Percentiles rank a stretch among this genome's conserved stretches.
Evolutionary conservation across 2,329 filamentous ascomycete genomes (phyloP).

Genomic region (Fusarium sp.): DNA sequence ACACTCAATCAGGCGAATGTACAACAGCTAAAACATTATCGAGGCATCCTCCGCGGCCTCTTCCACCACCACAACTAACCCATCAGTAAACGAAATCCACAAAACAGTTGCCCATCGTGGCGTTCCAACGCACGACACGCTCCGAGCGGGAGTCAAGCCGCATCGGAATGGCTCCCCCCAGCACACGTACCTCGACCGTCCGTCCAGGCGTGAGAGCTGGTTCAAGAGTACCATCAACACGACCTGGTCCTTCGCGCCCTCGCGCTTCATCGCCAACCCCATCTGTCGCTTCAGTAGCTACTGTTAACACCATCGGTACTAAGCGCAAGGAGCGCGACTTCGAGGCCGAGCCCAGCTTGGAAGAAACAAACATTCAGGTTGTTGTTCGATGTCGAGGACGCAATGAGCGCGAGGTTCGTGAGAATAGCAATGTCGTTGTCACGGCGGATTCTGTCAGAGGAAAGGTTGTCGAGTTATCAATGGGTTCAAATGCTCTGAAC

Average conservation of each 20-base stretch:
- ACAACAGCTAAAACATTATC: constrained; percentile 6
- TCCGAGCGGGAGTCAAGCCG: constrained; percentile 55
- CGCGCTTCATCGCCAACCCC: constrained; percentile 76
- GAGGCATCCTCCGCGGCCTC: constrained; percentile 7
- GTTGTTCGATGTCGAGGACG: constrained; percentile 94
- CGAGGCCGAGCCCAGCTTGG: constrained; percentile 71
- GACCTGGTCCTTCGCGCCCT: constrained; percentile 45
- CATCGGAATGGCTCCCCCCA: constrained; percentile 51
- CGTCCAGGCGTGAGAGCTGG: constrained; percentile 45
- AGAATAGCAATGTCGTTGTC: constrained; percentile 95
- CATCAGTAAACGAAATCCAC: constrained; percentile 12
- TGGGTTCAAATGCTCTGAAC: constrained; percentile 91
- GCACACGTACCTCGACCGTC: constrained; percentile 44
- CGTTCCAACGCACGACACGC: constrained; percentile 53
- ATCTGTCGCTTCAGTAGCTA: constrained; percentile 70
- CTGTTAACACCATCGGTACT: constrained; percentile 69
- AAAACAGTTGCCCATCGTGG: constrained; percentile 49
- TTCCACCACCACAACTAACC: constrained; percentile 18
- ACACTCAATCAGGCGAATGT: constrained; percentile 8
- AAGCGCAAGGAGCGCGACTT: constrained; percentile 93
- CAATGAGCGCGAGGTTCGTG: constrained; percentile 90
- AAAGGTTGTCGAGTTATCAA: constrained; percentile 84
- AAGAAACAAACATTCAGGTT: constrained; percentile 97
- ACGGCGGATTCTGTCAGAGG: constrained; percentile 89
- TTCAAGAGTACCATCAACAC: constrained; percentile 43